Evolutionary conservation across 306 rosid genomes (phyloP).

Genomic region (Ceratonia siliqua): DNA sequence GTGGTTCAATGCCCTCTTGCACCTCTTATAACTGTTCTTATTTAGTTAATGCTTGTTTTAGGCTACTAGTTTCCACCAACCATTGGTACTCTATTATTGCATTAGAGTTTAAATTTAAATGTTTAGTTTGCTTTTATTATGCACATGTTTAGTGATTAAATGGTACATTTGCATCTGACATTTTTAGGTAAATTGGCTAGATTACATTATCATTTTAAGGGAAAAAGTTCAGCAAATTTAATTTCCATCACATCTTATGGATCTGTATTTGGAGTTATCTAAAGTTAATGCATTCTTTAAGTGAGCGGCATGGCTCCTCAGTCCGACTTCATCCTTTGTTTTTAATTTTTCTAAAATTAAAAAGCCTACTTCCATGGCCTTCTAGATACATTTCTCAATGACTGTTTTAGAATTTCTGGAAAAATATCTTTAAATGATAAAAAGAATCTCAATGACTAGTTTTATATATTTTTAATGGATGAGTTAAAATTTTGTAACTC

Average conservation of each 20-base stretch:
- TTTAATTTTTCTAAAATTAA: background rate
- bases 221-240: background rate
- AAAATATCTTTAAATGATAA: background rate
- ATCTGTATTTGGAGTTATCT: conserved; percentile 33
- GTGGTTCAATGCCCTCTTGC: conserved; percentile 22
- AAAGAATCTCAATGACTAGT: too few relatives aligned
- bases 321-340: background rate
- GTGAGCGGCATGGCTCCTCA: background rate
- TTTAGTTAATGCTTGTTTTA: conserved; percentile 39
- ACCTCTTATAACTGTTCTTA: conserved; percentile 2
- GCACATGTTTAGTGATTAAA: background rate
- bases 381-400: background rate
- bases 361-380: background rate
- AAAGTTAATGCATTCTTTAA: conserved; percentile 19
- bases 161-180: conserved; percentile 15
- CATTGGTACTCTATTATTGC: conserved; percentile 24
- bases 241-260: conserved; percentile 6
- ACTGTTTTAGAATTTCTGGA: background rate
- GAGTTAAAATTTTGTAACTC: too few relatives aligned
- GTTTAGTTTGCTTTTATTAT: conserved; percentile 15
- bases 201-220: background rate
- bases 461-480: too few relatives aligned
- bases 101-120: conserved; percentile 31
- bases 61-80: conserved; percentile 34
- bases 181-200: conserved; percentile 14